Conservation (phyloP, 1,284 basidiomycete genomes). For the Tilletia setariae region DNA sequence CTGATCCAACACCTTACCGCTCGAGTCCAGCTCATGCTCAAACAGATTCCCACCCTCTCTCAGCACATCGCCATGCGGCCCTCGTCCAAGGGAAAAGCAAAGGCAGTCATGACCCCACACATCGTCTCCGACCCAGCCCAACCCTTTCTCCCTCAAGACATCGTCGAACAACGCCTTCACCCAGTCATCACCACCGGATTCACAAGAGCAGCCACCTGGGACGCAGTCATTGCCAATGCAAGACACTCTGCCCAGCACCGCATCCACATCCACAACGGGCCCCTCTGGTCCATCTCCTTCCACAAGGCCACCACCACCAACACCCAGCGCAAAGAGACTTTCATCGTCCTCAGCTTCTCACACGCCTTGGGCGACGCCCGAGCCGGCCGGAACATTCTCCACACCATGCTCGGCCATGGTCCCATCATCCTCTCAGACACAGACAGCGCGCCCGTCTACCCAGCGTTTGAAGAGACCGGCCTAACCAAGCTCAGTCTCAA, state of each 20-base stretch:
- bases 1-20: neutral
- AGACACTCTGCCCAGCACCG: neutral
- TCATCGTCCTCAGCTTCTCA: constrained; percentile 9
- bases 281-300: constrained; percentile 3
- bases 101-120: neutral
- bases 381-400: neutral
- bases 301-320: neutral
- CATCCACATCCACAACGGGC: neutral
- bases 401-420: neutral
- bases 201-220: neutral
- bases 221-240: neutral
- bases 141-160: neutral
- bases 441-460: neutral
- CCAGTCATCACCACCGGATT: neutral
- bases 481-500: neutral
- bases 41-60: neutral
- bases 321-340: neutral
- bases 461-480: neutral
- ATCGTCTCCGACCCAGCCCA: neutral
- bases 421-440: neutral
- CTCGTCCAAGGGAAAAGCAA: neutral
- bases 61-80: neutral
- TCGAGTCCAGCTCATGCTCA: constrained; percentile 2
- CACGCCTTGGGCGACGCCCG: constrained; percentile 9
- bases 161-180: neutral